Conservation (phyloP, 1,284 basidiomycete genomes). For the Leccinum pallidistipes region DNA sequence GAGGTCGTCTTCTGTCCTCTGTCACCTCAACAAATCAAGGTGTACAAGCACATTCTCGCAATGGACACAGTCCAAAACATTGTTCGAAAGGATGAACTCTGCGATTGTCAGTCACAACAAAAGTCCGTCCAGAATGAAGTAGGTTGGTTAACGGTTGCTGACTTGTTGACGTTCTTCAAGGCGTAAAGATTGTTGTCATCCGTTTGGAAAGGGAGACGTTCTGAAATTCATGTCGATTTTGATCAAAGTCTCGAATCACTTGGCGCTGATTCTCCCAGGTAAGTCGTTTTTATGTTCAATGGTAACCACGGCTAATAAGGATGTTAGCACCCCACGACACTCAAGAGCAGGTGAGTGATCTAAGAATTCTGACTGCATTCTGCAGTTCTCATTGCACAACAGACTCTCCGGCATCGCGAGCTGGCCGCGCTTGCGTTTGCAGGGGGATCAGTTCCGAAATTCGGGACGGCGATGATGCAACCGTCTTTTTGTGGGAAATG, state of each 20-base stretch:
- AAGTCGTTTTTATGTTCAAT: conserved; percentile 6
- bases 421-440: conserved; percentile 59
- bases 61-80: conserved; percentile 66
- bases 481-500: conserved; percentile 82
- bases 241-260: conserved; percentile 84
- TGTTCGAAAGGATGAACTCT: conserved; percentile 64
- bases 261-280: conserved; percentile 80
- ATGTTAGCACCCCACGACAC: conserved; percentile 57
- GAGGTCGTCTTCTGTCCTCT: conserved; percentile 90
- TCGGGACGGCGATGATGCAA: conserved; percentile 58
- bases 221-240: conserved; percentile 77
- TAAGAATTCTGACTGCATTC: background rate
- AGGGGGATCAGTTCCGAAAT: conserved; percentile 54
- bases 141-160: background rate
- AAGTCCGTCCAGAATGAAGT: conserved; percentile 39
- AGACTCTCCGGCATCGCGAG: conserved; percentile 61
- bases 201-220: conserved; percentile 58
- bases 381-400: conserved; percentile 6
- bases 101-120: conserved; percentile 65
- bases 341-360: conserved; percentile 53
- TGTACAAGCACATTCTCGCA: conserved; percentile 69
- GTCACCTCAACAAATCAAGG: conserved; percentile 61
- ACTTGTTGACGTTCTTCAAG: conserved; percentile 37
- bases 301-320: conserved; percentile 1
- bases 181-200: conserved; percentile 65